Conservation (phyloP, 306 rosid genomes). For the Medicago arabica region DNA sequence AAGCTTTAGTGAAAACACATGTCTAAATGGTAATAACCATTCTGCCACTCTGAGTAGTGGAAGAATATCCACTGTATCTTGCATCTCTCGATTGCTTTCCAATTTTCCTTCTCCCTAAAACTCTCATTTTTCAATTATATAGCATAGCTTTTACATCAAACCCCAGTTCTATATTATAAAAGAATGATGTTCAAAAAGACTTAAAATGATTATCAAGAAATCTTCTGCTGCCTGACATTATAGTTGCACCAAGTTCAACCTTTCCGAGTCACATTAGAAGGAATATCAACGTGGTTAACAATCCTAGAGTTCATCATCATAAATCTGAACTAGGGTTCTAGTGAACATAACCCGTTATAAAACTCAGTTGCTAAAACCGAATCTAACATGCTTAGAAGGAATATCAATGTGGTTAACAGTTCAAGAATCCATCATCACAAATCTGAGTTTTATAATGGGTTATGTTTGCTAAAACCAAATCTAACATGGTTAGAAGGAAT, state of each 20-base stretch:
- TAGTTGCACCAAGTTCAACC: neutral
- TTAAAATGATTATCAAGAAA: slow-evolving; percentile 12
- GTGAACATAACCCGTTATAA: slow-evolving; percentile 30
- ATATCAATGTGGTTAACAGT: slow-evolving; percentile 19
- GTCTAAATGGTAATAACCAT: slow-evolving; percentile 1
- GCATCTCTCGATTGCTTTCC: slow-evolving; percentile 25
- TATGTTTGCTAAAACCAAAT: neutral
- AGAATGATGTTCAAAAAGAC: slow-evolving; percentile 6
- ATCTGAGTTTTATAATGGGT: neutral
- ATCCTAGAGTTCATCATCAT: slow-evolving; percentile 29
- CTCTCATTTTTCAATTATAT: slow-evolving; percentile 4
- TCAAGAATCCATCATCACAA: slow-evolving; percentile 32
- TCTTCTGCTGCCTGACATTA: slow-evolving; percentile 27
- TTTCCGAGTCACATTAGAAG: slow-evolving; percentile 6
- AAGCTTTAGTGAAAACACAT: neutral
- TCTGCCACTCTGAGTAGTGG: slow-evolving; percentile 12
- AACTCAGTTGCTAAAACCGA: slow-evolving; percentile 20
- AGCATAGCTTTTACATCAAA: slow-evolving; percentile 25
- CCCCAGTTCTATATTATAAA: slow-evolving; percentile 15
- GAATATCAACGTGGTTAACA: slow-evolving; percentile 20
- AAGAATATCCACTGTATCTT: neutral
- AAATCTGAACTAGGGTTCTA: slow-evolving; percentile 18
- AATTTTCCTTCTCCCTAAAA: slow-evolving; percentile 8
- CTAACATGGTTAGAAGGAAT: neutral
- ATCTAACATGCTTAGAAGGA: neutral